phyloP scores from a whole-genome alignment of 192 early-diverging fungal genomes.

The Podochytrium sp. region DNA sequence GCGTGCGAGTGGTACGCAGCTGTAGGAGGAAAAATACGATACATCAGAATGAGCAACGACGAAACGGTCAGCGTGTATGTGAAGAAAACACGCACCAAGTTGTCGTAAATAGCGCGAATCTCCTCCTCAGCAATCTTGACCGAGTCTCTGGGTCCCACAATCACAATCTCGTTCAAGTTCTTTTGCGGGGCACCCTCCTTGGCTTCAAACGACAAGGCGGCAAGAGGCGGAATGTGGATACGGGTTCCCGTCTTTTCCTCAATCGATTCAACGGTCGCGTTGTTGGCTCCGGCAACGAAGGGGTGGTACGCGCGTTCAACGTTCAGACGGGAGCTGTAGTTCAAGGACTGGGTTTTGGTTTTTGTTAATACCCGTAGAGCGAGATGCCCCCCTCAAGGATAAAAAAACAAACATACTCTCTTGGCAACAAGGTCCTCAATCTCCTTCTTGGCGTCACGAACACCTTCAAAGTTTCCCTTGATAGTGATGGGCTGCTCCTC shows the following conservation, averaged over 20 bases:
- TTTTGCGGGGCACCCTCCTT: constrained; percentile 30
- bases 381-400: not conserved
- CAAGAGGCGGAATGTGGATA: constrained; percentile 78
- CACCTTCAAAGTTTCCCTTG: constrained; percentile 82
- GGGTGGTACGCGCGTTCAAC: constrained; percentile 78
- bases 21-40: constrained; percentile 14
- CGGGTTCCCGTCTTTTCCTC: constrained; percentile 66
- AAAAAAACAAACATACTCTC: constrained; percentile 50
- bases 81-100: constrained; percentile 51
- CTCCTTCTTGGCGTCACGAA: constrained; percentile 81
- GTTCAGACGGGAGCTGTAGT: constrained; percentile 66
- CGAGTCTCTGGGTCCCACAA: constrained; percentile 79
- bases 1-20: constrained; percentile 63
- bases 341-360: constrained; percentile 59
- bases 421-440: constrained; percentile 79
- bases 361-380: not conserved
- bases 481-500: constrained; percentile 75
- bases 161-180: constrained; percentile 65
- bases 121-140: constrained; percentile 67
- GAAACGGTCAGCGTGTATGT: constrained; percentile 1
- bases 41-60: not conserved
- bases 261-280: constrained; percentile 61
- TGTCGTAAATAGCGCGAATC: constrained; percentile 60
- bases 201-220: constrained; percentile 38
- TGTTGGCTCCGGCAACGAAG: constrained; percentile 81